A percentile compares a stretch with the other conserved stretches of the same genome.
Evolutionary conservation across 768 basidiomycete genomes (phyloP).

Genomic region (Tylopilus sp.): DNA sequence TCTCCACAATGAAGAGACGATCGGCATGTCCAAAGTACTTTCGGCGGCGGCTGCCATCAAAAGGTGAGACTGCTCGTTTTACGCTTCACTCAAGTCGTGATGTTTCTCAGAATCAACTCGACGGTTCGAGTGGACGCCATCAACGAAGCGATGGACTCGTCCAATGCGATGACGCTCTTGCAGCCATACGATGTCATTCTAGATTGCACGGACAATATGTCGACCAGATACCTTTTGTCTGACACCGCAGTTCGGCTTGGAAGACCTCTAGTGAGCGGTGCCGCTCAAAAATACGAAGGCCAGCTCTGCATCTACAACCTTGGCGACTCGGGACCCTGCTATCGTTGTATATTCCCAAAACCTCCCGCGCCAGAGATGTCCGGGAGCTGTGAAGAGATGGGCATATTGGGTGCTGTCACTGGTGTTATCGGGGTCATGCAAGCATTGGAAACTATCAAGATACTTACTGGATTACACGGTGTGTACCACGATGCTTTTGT

Average conservation of each 20-base stretch:
- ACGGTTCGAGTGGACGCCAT: slow-evolving; percentile 56
- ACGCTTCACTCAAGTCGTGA: slow-evolving; percentile 1
- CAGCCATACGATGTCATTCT: slow-evolving; percentile 70
- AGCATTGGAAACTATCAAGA: slow-evolving; percentile 84
- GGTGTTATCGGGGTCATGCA: slow-evolving; percentile 89
- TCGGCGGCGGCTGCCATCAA: slow-evolving; percentile 72
- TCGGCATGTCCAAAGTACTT: slow-evolving; percentile 78
- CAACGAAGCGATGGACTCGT: slow-evolving; percentile 48
- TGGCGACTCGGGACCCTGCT: slow-evolving; percentile 75
- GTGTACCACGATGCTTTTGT: slow-evolving; percentile 8
- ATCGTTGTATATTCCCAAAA: slow-evolving; percentile 88
- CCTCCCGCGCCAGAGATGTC: slow-evolving; percentile 61
- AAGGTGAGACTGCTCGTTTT: slow-evolving; percentile 41
- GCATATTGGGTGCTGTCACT: slow-evolving; percentile 85
- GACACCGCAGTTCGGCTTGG: slow-evolving; percentile 73
- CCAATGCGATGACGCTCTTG: slow-evolving; percentile 65
- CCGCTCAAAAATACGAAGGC: slow-evolving; percentile 83
- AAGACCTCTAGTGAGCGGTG: slow-evolving; percentile 90
- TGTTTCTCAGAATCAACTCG: slow-evolving; percentile 67
- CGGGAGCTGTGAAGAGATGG: slow-evolving; percentile 84
- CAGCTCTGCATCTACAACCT: slow-evolving; percentile 78
- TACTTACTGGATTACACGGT: slow-evolving; percentile 69
- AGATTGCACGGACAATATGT: slow-evolving; percentile 93
- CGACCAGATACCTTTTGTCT: slow-evolving; percentile 89
- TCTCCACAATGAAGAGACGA: slow-evolving; percentile 68